A percentile compares a stretch with the other conserved stretches of the same genome.
Conservation (phyloP, 2,329 filamentous ascomycete genomes). For the Alternaria brassicae region DNA sequence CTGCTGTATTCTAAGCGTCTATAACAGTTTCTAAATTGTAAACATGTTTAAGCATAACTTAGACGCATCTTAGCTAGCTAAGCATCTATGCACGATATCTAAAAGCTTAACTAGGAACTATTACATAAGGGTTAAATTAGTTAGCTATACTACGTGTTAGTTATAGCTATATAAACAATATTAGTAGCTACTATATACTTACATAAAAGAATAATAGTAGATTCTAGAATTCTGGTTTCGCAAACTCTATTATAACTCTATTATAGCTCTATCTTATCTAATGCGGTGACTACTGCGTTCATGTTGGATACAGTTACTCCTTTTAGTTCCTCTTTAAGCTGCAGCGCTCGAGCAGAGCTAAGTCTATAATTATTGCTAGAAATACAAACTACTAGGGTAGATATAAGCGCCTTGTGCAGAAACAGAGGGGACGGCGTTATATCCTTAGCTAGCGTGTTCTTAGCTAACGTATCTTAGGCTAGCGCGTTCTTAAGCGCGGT, state of each 20-base stretch:
- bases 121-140: background rate
- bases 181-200: background rate
- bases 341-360: background rate
- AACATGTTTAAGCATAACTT: background rate
- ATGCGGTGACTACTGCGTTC: background rate
- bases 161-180: background rate
- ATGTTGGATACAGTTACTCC: background rate
- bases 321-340: constrained; percentile 8
- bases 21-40: background rate
- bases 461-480: no score
- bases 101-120: background rate
- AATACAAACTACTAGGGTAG: background rate
- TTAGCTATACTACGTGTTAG: background rate
- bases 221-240: background rate
- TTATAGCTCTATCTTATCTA: background rate
- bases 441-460: constrained; percentile 2
- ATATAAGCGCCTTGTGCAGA: constrained; percentile 7
- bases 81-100: background rate
- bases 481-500: constrained; percentile 3
- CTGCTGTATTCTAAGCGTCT: background rate
- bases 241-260: no score
- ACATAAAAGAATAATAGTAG: background rate
- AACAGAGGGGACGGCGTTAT: background rate
- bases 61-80: background rate
- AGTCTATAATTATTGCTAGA: background rate